Conservation (phyloP, 306 rosid species). For the Dryas drummondii region DNA sequence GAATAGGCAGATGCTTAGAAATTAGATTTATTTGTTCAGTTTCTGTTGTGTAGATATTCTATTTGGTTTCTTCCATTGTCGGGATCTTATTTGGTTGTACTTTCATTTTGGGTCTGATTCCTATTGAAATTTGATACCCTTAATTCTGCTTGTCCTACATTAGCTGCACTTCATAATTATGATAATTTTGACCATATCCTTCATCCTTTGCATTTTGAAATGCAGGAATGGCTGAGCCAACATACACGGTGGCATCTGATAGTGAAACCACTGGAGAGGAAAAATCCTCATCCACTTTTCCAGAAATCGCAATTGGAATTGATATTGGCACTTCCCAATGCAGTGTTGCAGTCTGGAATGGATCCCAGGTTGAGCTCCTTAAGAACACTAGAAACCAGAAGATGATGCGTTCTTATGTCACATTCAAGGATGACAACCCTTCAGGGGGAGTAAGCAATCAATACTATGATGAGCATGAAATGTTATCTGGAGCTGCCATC, state of each 20-base stretch:
- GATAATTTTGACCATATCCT: neutral
- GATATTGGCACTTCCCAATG: conserved; percentile 90
- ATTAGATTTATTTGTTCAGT: neutral
- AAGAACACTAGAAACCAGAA: conserved; percentile 69
- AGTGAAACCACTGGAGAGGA: conserved; percentile 78
- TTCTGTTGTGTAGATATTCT: neutral
- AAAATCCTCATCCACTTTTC: conserved; percentile 42
- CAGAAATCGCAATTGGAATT: conserved; percentile 76
- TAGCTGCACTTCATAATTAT: neutral
- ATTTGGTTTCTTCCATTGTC: neutral
- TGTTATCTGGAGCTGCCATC: conserved; percentile 72
- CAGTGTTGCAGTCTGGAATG: conserved; percentile 87
- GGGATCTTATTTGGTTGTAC: neutral
- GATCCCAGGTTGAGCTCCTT: conserved; percentile 73
- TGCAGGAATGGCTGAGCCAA: conserved; percentile 80
- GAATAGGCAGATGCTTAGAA: neutral
- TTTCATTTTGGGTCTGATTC: neutral
- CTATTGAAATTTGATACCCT: too few species aligned
- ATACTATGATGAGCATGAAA: conserved; percentile 51
- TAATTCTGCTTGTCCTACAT: neutral
- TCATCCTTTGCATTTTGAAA: conserved; percentile 5
- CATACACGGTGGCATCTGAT: conserved; percentile 81
- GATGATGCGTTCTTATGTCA: conserved; percentile 72
- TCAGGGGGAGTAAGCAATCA: conserved; percentile 61
- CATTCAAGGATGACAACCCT: conserved; percentile 62